phyloP scores from a whole-genome alignment of 2,329 filamentous ascomycete genomes.

The Boeremia lycopersici region DNA sequence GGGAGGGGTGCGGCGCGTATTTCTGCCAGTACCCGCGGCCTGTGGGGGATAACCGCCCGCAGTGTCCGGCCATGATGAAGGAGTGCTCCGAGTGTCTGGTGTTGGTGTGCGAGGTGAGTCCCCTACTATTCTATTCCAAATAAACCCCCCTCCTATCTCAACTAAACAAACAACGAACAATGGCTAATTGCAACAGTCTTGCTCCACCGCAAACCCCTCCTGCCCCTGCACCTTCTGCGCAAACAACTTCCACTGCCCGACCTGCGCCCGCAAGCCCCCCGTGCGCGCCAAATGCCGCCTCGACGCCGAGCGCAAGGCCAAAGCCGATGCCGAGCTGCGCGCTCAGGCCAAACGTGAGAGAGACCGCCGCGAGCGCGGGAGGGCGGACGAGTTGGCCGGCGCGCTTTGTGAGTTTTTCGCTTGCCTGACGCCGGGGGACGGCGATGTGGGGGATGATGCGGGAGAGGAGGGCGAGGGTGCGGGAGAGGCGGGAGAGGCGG shows the following conservation, averaged over 20 bases:
- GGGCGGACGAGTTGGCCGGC: slow-evolving; percentile 45
- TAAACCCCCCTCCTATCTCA: too few relatives aligned
- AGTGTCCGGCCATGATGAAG: slow-evolving; percentile 45
- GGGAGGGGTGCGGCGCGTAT: slow-evolving; percentile 52
- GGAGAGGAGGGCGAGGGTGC: too few relatives aligned
- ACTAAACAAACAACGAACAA: too few relatives aligned
- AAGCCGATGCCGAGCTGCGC: slow-evolving; percentile 38
- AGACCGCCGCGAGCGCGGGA: slow-evolving; percentile 42
- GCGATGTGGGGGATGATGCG: too few relatives aligned
- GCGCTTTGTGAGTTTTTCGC: slow-evolving; percentile 44
- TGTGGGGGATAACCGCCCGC: slow-evolving; percentile 46
- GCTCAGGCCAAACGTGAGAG: slow-evolving; percentile 37
- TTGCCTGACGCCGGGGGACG: slow-evolving; percentile 27
- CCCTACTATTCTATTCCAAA: too few relatives aligned
- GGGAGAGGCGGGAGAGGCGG: too few relatives aligned
- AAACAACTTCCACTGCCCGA: slow-evolving; percentile 48
- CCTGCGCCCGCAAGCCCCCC: slow-evolving; percentile 41
- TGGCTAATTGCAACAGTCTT: slow-evolving; percentile 38
- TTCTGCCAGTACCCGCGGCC: slow-evolving; percentile 49
- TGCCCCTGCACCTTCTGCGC: slow-evolving; percentile 50
- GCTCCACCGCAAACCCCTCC: slow-evolving; percentile 33
- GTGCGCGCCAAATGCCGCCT: slow-evolving; percentile 45
- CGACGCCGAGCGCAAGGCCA: slow-evolving; percentile 42
- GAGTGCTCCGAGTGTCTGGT: slow-evolving; percentile 50
- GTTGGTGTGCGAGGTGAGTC: slow-evolving; percentile 50